Base-by-base conservation (phyloP, 2,329 filamentous ascomycete genomes). In the Nakataea oryzae region DNA sequence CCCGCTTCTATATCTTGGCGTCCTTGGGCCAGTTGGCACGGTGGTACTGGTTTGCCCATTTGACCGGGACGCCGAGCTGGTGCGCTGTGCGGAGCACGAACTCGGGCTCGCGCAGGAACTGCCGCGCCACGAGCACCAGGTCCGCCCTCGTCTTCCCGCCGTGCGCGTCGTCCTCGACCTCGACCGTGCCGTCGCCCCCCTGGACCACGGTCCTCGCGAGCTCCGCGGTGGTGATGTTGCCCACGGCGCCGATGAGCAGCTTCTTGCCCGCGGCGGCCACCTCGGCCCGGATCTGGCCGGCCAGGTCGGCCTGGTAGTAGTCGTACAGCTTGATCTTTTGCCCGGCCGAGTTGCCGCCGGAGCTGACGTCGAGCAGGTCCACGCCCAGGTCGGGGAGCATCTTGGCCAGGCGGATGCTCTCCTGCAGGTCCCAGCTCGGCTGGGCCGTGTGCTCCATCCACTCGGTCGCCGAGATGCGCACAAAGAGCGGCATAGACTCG, bases 311-410 rank as follows among this genome's bases (percentile, higher is more conserved):
- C 77, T 96, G 92, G 78, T 90, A 93, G 54, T 81, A 84, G 1
- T 86, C 85, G 57, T 83, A 81, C 14, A 80, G 69, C 26, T 82
- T 74, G 65, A 91, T 84, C 70, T 85, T 78, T 70, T 89, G 86
- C 57, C 74, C 72, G 47, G 78, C 73, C 70, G 86, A 82, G 71
- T 90, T 89, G 54, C 90, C 93, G 41, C 86, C 91, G 1, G 86
- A 87, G 67, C 87, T 91, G 63, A 96, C 85, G 72, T 97, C 93
- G 32, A 96, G 80, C 21, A 96, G 77, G 71, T 97, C 93, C 56
- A 96, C 82, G 32, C 93, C 93, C 14, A 81, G 78, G 0, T 81
- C 83, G 0, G 90, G 88, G 1, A 97, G 81, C 12, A 88, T 76
- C 70, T 83, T 81, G 17, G 90, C 89, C 3, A 95, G 82, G 61